phyloP scores from a whole-genome alignment of 495 filamentous ascomycete species.

The Neurospora cerealis region DNA sequence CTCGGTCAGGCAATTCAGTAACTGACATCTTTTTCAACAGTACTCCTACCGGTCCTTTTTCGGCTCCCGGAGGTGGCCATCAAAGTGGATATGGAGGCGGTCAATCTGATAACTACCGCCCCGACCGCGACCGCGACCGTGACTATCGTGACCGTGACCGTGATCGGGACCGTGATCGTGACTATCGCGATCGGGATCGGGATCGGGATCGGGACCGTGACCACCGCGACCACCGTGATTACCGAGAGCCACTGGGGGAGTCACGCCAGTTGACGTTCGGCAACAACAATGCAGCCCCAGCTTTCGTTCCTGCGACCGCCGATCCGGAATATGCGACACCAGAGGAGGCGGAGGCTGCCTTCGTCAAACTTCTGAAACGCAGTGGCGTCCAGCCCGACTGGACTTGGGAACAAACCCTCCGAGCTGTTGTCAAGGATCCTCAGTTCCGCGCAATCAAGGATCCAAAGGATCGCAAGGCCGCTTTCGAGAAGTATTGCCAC shows the following conservation, averaged over 20 bases:
- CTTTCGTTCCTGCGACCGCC: slow-evolving; percentile 51
- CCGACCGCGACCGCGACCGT: slow-evolving; percentile 18
- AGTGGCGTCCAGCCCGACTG: slow-evolving; percentile 80
- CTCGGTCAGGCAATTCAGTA: not conserved
- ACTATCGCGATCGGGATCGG: slow-evolving; percentile 9
- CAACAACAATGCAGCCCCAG: slow-evolving; percentile 52
- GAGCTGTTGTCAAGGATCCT: slow-evolving; percentile 81
- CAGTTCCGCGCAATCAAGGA: slow-evolving; percentile 92
- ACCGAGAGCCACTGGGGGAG: slow-evolving; percentile 46
- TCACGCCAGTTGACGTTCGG: slow-evolving; percentile 62
- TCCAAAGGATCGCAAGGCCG: slow-evolving; percentile 80
- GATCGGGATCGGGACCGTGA: slow-evolving; percentile 14
- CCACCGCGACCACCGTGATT: slow-evolving; percentile 23
- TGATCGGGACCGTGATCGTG: slow-evolving; percentile 6
- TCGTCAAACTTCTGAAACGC: slow-evolving; percentile 80
- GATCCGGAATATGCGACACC: slow-evolving; percentile 77
- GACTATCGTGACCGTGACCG: slow-evolving; percentile 18
- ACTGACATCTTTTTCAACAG: slow-evolving; percentile 13
- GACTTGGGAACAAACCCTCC: slow-evolving; percentile 87
- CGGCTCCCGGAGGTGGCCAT: slow-evolving; percentile 50
- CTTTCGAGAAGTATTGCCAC: slow-evolving; percentile 91
- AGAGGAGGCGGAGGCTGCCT: slow-evolving; percentile 91
- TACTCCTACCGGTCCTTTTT: slow-evolving; percentile 54
- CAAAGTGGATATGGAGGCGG: slow-evolving; percentile 17
- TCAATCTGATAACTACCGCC: slow-evolving; percentile 22